Evolutionary conservation across 768 basidiomycete genomes (phyloP), one percentile per base, ranked within the genome.

Genomic region (Podaxis carcinomalis): DNA sequence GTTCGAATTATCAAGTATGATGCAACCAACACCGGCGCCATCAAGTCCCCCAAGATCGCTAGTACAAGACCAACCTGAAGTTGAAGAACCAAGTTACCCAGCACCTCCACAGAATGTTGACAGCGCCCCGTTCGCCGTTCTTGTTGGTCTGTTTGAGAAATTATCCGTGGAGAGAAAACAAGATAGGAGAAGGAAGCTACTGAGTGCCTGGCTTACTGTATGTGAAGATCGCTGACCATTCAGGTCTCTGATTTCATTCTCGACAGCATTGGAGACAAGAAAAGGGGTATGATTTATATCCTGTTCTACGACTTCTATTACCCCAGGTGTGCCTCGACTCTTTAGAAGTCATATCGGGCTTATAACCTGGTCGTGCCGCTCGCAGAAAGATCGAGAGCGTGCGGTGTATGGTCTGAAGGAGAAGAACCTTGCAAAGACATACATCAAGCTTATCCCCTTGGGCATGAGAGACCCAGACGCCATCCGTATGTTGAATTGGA

Each of bases 381-480:
- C 47, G 21, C 71, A 98, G 94, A 92, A 97, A 84, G 97, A 98
- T 71, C 83, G 89, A 36, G 93, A 98, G 63, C 86, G 97, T 56
- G 84, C 92, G 0, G 88, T 95, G 0, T 99, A 98, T 72, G 92
- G 94, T 13, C 73, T 97, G 65, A 99, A 99, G 71, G 97, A 99
- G 77, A 91, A 90, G 75, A 92, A 90, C 69, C 77, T 99, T 2
- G 95, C 95, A 4, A 98, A 95, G 73, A 86, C 85, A 9, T 97
- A 95, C 70, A 93, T 96, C 76, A 88, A 90, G 63, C 81, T 95
- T 2, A 90, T 98, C 37, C 92, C 92, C 1, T 78, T 99, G 2
- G 89, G 89, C 40, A 83, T 75, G 70, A 85, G 85, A 69, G 90
- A 93, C 58, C 87, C 86, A 5, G 93, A 95, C 68, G 89, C 93